phyloP scores from a whole-genome alignment of 345 rosid species.

The Zanthoxylum bungeanum region DNA sequence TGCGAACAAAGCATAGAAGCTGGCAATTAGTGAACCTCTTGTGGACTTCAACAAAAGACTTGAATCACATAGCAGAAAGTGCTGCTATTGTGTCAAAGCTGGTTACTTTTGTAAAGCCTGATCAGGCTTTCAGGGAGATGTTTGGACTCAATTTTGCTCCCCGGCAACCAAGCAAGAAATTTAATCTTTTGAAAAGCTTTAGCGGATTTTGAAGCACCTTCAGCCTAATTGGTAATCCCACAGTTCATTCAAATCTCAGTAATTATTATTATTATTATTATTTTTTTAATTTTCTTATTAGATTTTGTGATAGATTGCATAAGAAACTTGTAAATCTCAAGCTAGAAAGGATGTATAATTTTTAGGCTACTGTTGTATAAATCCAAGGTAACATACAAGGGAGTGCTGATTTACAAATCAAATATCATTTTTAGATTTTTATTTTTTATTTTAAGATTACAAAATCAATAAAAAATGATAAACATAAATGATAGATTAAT shows the following conservation, averaged over 20 bases:
- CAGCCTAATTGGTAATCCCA: not conserved
- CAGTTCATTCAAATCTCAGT: not conserved
- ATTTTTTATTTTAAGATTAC: too few relatives aligned
- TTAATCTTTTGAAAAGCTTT: conserved; percentile 28
- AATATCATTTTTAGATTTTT: too few relatives aligned
- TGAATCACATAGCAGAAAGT: conserved; percentile 67
- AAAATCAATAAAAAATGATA: too few relatives aligned
- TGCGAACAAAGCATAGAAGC: conserved; percentile 63
- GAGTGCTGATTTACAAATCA: not conserved
- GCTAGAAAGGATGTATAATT: conserved; percentile 4
- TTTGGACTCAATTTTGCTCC: conserved; percentile 44
- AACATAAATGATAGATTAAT: too few relatives aligned
- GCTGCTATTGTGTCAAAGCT: conserved; percentile 69
- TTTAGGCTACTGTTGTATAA: not conserved
- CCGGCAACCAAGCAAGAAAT: conserved; percentile 27
- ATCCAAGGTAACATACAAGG: not conserved
- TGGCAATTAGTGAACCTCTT: conserved; percentile 52
- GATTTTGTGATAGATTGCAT: too few relatives aligned
- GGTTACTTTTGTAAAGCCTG: conserved; percentile 47
- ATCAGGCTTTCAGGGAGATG: conserved; percentile 43
- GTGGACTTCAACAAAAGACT: conserved; percentile 66
- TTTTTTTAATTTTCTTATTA: too few relatives aligned
- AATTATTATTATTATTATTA: too few relatives aligned
- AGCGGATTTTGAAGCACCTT: not conserved
- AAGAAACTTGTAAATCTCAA: conserved; percentile 16